phyloP scores from a whole-genome alignment of 1,139 yeast genomes.

The Debaryomycetaceae sp. region DNA sequence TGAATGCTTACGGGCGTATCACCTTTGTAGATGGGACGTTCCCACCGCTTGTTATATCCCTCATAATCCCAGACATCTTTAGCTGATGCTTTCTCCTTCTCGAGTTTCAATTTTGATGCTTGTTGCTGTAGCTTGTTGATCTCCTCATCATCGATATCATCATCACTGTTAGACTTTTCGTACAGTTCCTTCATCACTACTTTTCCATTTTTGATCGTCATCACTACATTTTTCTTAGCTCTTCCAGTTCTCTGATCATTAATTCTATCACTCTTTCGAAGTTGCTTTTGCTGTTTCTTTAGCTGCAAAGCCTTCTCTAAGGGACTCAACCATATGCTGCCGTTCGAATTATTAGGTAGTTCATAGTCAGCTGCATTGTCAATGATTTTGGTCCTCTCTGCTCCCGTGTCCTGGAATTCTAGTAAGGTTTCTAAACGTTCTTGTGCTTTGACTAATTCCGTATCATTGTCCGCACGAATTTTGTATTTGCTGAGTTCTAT shows the following conservation, averaged over 20 bases:
- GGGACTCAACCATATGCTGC: constrained; percentile 82
- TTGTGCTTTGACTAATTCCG: constrained; percentile 65
- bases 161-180: constrained; percentile 12
- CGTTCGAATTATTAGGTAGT: constrained; percentile 42
- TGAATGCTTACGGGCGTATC: neutral
- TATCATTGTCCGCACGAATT: constrained; percentile 34
- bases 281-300: constrained; percentile 75
- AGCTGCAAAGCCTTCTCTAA: constrained; percentile 79
- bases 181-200: constrained; percentile 52
- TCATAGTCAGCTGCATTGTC: constrained; percentile 94
- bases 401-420: constrained; percentile 80
- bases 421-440: constrained; percentile 68
- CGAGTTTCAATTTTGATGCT: constrained; percentile 17
- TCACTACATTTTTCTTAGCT: constrained; percentile 69
- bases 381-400: constrained; percentile 85
- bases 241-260: constrained; percentile 64
- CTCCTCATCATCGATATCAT: constrained; percentile 20
- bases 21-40: constrained; percentile 40
- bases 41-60: constrained; percentile 49
- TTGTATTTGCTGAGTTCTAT: constrained; percentile 37
- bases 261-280: constrained; percentile 57
- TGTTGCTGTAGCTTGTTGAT: constrained; percentile 26
- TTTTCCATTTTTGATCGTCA: constrained; percentile 80
- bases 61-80: constrained; percentile 55
- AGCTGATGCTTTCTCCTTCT: constrained; percentile 9